Evolutionary conservation across 441 rosid species (phyloP).

Genomic region (Dalechampia spathulata): DNA sequence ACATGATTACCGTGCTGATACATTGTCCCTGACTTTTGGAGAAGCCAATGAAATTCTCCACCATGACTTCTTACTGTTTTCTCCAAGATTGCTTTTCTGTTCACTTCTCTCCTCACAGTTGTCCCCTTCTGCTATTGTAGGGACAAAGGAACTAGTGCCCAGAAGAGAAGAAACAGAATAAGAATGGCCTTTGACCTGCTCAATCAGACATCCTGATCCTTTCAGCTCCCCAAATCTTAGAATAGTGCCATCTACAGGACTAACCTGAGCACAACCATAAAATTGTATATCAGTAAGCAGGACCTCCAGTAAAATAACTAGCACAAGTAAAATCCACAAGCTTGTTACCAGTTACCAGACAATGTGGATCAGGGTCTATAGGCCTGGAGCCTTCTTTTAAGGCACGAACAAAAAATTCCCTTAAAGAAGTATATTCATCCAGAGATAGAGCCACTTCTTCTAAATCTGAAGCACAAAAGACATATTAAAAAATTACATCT

Average conservation of each 20-base stretch:
- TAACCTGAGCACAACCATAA: conserved; percentile 42
- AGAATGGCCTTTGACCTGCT: conserved; percentile 94
- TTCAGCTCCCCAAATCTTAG: conserved; percentile 77
- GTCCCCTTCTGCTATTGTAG: conserved; percentile 44
- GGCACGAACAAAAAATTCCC: conserved; percentile 80
- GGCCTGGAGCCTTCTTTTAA: conserved; percentile 91
- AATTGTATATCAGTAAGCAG: conserved; percentile 12
- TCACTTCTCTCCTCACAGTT: conserved; percentile 25
- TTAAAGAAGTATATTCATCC: conserved; percentile 64
- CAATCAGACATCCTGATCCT: conserved; percentile 77
- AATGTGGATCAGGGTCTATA: conserved; percentile 65
- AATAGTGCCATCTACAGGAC: conserved; percentile 92
- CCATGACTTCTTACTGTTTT: conserved; percentile 59
- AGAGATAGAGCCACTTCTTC: conserved; percentile 88
- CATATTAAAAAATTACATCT: too few relatives aligned
- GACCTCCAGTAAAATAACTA: conserved; percentile 15
- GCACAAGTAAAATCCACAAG: conserved; percentile 25
- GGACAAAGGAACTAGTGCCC: conserved; percentile 65
- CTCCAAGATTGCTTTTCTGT: conserved; percentile 32
- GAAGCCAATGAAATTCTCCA: conserved; percentile 80
- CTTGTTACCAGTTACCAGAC: conserved; percentile 96
- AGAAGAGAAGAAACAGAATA: conserved; percentile 86
- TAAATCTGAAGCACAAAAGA: conserved; percentile 48
- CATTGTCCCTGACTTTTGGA: conserved; percentile 57
- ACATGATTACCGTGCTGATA: conserved; percentile 41